Base-by-base conservation (phyloP, 345 rosid species). In the Gynandropsis gynandra region DNA sequence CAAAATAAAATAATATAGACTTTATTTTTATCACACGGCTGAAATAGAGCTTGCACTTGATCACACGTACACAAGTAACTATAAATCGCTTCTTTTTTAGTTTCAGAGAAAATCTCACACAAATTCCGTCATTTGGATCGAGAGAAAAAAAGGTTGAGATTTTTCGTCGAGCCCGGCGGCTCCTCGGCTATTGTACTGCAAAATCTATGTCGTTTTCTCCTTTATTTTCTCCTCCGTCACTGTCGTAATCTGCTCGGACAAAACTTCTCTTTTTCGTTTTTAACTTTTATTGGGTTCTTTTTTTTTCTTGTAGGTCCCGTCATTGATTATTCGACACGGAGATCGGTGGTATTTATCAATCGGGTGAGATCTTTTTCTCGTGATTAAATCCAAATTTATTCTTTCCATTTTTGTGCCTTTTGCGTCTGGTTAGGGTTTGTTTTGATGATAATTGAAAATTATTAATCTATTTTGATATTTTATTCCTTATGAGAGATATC, bases 111-210 rank as follows among this genome's bases (percentile, higher is more conserved):
- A 65, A 24, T 24, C 29, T 2, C 29, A 24, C 2, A 24, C 29
- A 24, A 2, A 51, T 43, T 65, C 64, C 59, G 58, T 58, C 50
- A 58, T 58, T 57, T 56, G 32, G 12, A 50, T 51, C 29, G 32
- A 44, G 57, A 24, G 32, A 44, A 51, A 24, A 24, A 24, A 24
- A 24, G 5, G 29, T 5, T 24, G 29, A 24, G 29, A 24, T 24
- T 24, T 24, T 24, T 24, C 29, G 29, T 51, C 29, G 32, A 44
- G 57, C 41, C 43, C 8, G 47, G 57, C 50, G 59, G 18, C 40
- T 65, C 69, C 59, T 65, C 42, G 52, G 69, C 58, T 63, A 58
- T 58, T 58, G 42, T 11, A 58, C 63, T 64, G 27, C 35, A 19
- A 36, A 13, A 56, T 65, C 54, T 57, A 48, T 51, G 63, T 58